Evolutionary conservation across 2,329 filamentous ascomycete genomes (phyloP).

Genomic region (Scopulariopsis brevicaulis): DNA sequence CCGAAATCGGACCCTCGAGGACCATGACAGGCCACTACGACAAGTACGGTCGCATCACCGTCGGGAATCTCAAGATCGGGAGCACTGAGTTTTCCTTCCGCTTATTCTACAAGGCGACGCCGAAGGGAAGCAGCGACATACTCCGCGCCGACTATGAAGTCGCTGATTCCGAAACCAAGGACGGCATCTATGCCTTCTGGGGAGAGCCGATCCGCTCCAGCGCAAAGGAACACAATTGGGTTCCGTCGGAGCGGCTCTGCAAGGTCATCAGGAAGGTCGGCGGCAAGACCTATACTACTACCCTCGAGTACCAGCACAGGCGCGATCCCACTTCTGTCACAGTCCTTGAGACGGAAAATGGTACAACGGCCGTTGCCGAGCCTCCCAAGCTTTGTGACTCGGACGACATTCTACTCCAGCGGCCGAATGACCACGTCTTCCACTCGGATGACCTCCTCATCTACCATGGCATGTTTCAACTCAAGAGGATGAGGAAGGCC

Average conservation of each 20-base stretch:
- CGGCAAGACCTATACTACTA: constrained; percentile 16
- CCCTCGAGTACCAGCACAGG: constrained; percentile 21
- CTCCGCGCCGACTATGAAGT: constrained; percentile 18
- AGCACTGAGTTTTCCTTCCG: constrained; percentile 18
- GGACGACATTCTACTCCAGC: constrained; percentile 15
- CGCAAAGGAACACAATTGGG: constrained; percentile 16
- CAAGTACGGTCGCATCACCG: constrained; percentile 18
- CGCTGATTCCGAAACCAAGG: constrained; percentile 9
- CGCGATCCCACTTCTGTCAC: constrained; percentile 22
- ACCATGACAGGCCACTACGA: constrained; percentile 19
- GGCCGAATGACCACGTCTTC: constrained; percentile 17
- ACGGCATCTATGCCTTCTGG: constrained; percentile 22
- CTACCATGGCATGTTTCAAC: constrained; percentile 16
- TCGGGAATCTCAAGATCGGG: constrained; percentile 16
- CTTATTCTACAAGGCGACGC: constrained; percentile 21
- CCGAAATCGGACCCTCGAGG: constrained; percentile 11
- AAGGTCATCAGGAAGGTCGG: constrained; percentile 17
- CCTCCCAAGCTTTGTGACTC: constrained; percentile 15
- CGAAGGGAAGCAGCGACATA: constrained; percentile 18
- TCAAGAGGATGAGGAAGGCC: constrained; percentile 13
- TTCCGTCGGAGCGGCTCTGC: constrained; percentile 21
- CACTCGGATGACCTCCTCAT: constrained; percentile 22
- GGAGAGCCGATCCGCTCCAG: constrained; percentile 13
- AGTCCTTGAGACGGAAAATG: constrained; percentile 13
- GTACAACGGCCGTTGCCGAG: constrained; percentile 11